These are phyloP conservation scores for Halenospora varia DNA, from an alignment of 495 filamentous ascomycete species.

Conservation along the genomic window DNA sequence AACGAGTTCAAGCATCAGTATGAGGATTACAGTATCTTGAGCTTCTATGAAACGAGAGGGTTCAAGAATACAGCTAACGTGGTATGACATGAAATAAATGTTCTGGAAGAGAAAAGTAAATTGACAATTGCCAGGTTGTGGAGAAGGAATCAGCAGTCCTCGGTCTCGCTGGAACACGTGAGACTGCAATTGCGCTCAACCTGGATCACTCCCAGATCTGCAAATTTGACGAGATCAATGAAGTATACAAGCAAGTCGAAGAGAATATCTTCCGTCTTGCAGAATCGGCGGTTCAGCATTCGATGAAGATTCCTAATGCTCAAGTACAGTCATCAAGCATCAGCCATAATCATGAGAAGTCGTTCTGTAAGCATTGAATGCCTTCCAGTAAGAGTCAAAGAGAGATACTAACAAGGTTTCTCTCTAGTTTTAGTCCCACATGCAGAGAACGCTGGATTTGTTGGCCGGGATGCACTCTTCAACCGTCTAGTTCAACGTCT, in stretches of 20 bases:
- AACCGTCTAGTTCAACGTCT: neutral
- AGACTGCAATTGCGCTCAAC: neutral
- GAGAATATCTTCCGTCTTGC: neutral
- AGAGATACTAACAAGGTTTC: neutral
- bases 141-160: neutral
- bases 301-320: neutral
- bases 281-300: neutral
- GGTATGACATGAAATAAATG: neutral
- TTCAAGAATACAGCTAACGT: neutral
- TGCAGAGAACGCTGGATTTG: neutral
- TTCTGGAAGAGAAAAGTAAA: neutral
- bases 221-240: neutral
- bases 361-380: neutral
- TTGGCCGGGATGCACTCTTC: neutral
- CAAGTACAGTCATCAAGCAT: neutral
- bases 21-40: neutral
- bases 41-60: neutral
- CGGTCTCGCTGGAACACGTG: neutral
- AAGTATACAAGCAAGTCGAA: neutral
- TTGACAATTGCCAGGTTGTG: neutral
- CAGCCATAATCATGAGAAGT: neutral
- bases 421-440: neutral
- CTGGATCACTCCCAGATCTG: neutral
- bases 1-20: neutral
- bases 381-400: neutral